phyloP scores from a whole-genome alignment of 768 basidiomycete genomes.

The Trichaptum fuscoviolaceum region DNA sequence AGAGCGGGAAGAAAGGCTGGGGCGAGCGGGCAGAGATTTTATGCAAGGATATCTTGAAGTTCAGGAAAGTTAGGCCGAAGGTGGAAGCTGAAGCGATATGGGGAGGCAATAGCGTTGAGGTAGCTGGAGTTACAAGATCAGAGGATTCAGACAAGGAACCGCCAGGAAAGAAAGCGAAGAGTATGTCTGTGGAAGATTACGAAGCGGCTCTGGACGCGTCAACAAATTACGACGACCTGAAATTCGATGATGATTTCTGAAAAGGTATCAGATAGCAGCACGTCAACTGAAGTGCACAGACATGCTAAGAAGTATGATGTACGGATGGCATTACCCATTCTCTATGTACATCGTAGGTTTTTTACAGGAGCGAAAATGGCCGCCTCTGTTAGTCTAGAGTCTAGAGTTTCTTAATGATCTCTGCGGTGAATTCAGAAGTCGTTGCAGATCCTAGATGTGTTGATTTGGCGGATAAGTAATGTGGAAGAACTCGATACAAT shows the following conservation, averaged over 20 bases:
- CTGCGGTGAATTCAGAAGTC: constrained; percentile 93
- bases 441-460: constrained; percentile 65
- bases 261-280: not conserved
- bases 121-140: constrained; percentile 9
- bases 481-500: not conserved
- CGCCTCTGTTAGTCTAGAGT: not conserved
- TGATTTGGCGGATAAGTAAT: constrained; percentile 7
- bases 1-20: constrained; percentile 49
- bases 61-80: constrained; percentile 31
- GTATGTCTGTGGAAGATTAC: constrained; percentile 43
- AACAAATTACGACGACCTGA: constrained; percentile 39
- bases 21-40: constrained; percentile 73
- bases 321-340: not conserved
- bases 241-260: constrained; percentile 24
- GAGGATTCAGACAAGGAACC: constrained; percentile 21
- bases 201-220: constrained; percentile 47
- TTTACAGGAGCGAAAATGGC: not conserved
- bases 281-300: not conserved
- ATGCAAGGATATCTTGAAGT: constrained; percentile 60
- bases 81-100: not conserved
- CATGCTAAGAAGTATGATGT: not conserved
- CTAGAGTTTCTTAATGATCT: constrained; percentile 78
- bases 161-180: constrained; percentile 35
- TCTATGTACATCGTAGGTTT: not conserved
- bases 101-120: constrained; percentile 3